Evolutionary conservation across 2,329 filamentous ascomycete species (phyloP).

Genomic region (Aspergillus spinulosporus): DNA sequence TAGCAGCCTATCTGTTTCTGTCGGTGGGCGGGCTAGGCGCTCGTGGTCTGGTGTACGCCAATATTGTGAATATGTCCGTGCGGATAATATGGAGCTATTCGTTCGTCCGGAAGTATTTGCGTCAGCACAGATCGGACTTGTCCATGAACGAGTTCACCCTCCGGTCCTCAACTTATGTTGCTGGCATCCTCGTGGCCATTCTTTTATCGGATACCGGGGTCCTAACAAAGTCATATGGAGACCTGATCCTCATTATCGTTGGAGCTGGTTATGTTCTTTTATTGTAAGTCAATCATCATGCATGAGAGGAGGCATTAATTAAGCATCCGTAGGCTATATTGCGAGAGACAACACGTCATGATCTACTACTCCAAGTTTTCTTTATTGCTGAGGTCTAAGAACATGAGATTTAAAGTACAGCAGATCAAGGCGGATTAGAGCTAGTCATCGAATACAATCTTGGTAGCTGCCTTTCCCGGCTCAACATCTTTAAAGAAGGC

Average conservation of each 20-base stretch:
- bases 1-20: slow-evolving; percentile 73
- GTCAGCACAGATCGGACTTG: slow-evolving; percentile 46
- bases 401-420: slow-evolving; percentile 23
- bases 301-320: slow-evolving; percentile 22
- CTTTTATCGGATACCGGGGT: slow-evolving; percentile 26
- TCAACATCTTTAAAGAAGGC: slow-evolving; percentile 93
- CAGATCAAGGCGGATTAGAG: slow-evolving; percentile 7
- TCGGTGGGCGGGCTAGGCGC: slow-evolving; percentile 70
- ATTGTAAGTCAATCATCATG: slow-evolving; percentile 57
- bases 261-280: slow-evolving; percentile 55
- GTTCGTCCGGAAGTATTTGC: slow-evolving; percentile 71
- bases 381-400: slow-evolving; percentile 21
- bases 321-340: slow-evolving; percentile 34
- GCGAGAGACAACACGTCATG: slow-evolving; percentile 36
- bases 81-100: slow-evolving; percentile 76
- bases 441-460: slow-evolving; percentile 80
- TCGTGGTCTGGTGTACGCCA: slow-evolving; percentile 78
- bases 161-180: slow-evolving; percentile 44
- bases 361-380: slow-evolving; percentile 26
- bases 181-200: slow-evolving; percentile 50
- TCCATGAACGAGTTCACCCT: slow-evolving; percentile 48
- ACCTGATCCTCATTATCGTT: slow-evolving; percentile 51
- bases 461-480: slow-evolving; percentile 78
- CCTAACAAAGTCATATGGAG: slow-evolving; percentile 25
- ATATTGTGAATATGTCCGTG: slow-evolving; percentile 84